Evolutionary conservation across 495 filamentous ascomycete genomes (phyloP), one percentile per base, ranked within the genome.

Genomic region (Trichoderma erinaceum): DNA sequence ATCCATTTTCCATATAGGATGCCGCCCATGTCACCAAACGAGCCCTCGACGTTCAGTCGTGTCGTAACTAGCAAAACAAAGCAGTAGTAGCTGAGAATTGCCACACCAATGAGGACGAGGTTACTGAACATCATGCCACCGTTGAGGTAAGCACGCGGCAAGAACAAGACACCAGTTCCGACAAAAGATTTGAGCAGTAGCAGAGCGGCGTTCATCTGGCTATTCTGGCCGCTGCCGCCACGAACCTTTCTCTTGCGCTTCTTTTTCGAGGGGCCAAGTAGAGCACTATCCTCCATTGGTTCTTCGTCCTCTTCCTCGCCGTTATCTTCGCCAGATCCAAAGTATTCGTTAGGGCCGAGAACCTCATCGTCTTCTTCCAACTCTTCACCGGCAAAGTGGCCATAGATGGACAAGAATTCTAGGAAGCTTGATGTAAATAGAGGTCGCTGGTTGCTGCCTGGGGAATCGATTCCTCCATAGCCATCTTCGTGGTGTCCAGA

Each of bases 51-150:
- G 73, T 87, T 90, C 56, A 97, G 78, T 66, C 96, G 87, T 11
- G 93, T 93, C 68, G 87, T 89, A 41, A 97, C 92, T 23, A 99
- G 85, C 25, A 98, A 81, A 16, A 98, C 91, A 77, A 99, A 99
- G 78, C 92, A 96, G 80, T 97, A 97, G 78, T 95, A 98, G 73
- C 91, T 96, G 66, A 99, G 78, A 4, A 85, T 75, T 2, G 95
- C 93, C 25, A 97, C 91, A 68, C 83, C 86, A 21, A 99, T 80
- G 16, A 99, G 83, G 41, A 98, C 92, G 66, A 97, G 68, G 75
- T 92, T 96, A 75, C 92, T 97, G 78, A 99, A 99, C 50, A 98
- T 79, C 92, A 99, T 97, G 67, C 95, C 95, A 63, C 95, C 95
- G 72, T 98, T 99, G 61, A 96, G 84, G 77, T 93, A 88, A 16